Evolutionary conservation across 1,284 basidiomycete species (phyloP).

Genomic region (Apiotrichum domesticum): DNA sequence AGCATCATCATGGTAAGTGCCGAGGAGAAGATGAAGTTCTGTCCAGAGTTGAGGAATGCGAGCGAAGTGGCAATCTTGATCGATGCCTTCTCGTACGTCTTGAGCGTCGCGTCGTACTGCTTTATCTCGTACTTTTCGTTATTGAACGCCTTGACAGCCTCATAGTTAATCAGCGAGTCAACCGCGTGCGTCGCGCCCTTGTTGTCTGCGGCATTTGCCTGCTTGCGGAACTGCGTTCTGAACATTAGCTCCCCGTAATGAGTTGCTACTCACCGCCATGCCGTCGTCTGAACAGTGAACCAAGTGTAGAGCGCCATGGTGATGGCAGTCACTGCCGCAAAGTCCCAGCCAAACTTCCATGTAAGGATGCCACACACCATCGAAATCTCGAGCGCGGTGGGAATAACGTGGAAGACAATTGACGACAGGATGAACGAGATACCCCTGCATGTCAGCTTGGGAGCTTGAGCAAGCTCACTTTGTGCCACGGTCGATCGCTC

Average conservation of each 20-base stretch:
- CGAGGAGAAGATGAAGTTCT: constrained; percentile 90
- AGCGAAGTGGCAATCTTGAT: constrained; percentile 93
- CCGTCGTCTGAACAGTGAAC: constrained; percentile 93
- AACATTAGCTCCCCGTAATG: background rate
- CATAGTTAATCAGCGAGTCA: constrained; percentile 94
- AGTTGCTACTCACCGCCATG: constrained; percentile 66
- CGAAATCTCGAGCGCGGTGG: constrained; percentile 90
- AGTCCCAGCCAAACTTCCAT: constrained; percentile 95
- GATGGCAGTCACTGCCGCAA: constrained; percentile 79
- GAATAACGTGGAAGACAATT: constrained; percentile 89
- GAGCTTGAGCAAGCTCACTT: constrained; percentile 56
- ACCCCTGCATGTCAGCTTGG: constrained; percentile 55
- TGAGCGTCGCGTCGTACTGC: constrained; percentile 86
- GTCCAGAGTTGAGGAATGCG: constrained; percentile 89
- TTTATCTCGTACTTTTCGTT: constrained; percentile 87
- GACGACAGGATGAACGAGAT: constrained; percentile 93
- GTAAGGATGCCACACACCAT: constrained; percentile 98
- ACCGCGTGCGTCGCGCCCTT: constrained; percentile 89
- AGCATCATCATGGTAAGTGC: constrained; percentile 95
- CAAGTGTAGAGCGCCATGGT: constrained; percentile 91
- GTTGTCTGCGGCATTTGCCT: constrained; percentile 95
- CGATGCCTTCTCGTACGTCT: constrained; percentile 81
- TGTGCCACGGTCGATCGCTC: constrained; percentile 95
- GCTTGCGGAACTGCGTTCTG: constrained; percentile 79
- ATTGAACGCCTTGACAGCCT: constrained; percentile 98